Evolutionary conservation across 1,284 basidiomycete genomes (phyloP), one percentile per base, ranked within the genome.

Genomic region (Mycosarcoma maydis): DNA sequence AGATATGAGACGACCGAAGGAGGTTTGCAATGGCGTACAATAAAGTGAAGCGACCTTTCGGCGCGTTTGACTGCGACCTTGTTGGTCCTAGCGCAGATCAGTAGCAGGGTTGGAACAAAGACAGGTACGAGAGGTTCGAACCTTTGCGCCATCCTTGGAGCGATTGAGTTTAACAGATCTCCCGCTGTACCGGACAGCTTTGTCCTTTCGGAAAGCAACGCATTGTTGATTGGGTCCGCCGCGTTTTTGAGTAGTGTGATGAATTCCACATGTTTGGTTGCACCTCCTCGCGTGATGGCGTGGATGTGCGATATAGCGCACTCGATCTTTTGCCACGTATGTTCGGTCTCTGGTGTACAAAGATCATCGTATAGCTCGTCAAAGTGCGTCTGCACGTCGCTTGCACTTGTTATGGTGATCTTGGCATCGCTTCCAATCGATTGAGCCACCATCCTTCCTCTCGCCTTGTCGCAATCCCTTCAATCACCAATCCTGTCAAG

Each of bases 141-240:
- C 19, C 77, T 58, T 7, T 59, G 34, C 3, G 66, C 77, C 8
- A 86, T 77, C 0, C 85, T 78, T 1, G 85, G 84, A 1, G 84
- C 85, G 49, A 86, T 80, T 9, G 84, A 83, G 44, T 84, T 83
- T 8, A 85, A 59, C 32, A 85, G 74, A 36, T 86, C 85, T 9
- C 81, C 83, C 2, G 84, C 80, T 3, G 83, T 83, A 6, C 84
- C 84, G 0, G 84, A 85, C 11, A 86, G 76, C 39, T 82, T 78
- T 0, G 84, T 85, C 39, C 84, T 70, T 49, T 86, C 85, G 0
- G 85, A 85, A 1, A 85, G 77, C 75, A 86, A 82, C 1, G 76
- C 61, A 24, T 45, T 59, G 40, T 54, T 59, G 41, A 80, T 64
- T 2, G 68, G 56, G 6, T 38, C 45, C 1, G 73, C 45, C 23